Evolutionary conservation across 2,329 filamentous ascomycete species (phyloP).

Genomic region (Truncatella angustata): DNA sequence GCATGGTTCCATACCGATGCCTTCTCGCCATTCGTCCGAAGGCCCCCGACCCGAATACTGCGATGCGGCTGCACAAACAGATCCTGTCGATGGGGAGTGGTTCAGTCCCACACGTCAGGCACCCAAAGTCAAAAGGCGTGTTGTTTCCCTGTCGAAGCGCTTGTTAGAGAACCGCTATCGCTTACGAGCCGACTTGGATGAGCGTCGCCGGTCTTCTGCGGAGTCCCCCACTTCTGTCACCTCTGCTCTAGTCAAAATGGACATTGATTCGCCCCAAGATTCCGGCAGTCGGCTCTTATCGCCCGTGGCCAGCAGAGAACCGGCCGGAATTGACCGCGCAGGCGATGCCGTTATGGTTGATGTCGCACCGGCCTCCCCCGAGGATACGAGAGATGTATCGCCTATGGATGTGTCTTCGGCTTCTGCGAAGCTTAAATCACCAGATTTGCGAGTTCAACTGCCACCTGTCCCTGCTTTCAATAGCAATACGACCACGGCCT

Average conservation of each 20-base stretch:
- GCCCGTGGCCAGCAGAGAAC: conserved; percentile 15
- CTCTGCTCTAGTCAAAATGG: conserved; percentile 35
- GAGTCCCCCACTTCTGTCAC: conserved; percentile 26
- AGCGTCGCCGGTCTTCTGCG: conserved; percentile 27
- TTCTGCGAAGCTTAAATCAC: conserved; percentile 30
- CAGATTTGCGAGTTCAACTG: conserved; percentile 53
- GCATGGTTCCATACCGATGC: conserved; percentile 26
- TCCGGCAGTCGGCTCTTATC: conserved; percentile 20
- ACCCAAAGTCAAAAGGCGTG: conserved; percentile 41
- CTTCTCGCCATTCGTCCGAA: conserved; percentile 38
- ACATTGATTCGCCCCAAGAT: conserved; percentile 36
- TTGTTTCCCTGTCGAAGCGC: conserved; percentile 53
- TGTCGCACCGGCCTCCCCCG: conserved; percentile 27
- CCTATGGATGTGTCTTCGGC: conserved; percentile 17
- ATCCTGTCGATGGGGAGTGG: conserved; percentile 52
- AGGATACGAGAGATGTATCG: conserved; percentile 16
- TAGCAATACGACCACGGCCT: conserved; percentile 31
- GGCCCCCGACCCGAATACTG: conserved; percentile 43
- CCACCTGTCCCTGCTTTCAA: conserved; percentile 54
- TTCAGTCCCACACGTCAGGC: conserved; percentile 39
- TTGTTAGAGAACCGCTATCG: conserved; percentile 48
- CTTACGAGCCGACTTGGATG: conserved; percentile 38
- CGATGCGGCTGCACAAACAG: conserved; percentile 54
- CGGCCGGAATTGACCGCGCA: conserved; percentile 15
- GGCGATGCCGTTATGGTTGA: conserved; percentile 32